Conservation (phyloP, 371 early-diverging fungal species). For the Scutellospora calospora region DNA sequence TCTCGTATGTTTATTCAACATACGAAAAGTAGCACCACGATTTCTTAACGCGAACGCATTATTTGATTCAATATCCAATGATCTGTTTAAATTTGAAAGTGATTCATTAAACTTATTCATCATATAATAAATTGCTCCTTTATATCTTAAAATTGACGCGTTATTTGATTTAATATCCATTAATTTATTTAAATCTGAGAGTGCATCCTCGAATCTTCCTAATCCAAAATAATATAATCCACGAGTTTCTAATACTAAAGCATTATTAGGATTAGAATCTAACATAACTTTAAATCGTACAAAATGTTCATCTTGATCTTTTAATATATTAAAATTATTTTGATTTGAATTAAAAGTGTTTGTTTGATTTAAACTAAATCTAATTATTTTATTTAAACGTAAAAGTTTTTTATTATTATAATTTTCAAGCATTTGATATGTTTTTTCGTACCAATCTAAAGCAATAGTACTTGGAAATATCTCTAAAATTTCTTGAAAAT, state of each 20-base stretch:
- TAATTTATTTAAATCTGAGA: background rate
- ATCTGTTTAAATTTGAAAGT: background rate
- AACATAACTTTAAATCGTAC: background rate
- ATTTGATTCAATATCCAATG: background rate
- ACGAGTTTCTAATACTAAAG: slow-evolving; percentile 12
- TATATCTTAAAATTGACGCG: background rate
- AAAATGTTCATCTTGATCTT: no score
- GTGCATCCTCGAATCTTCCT: background rate
- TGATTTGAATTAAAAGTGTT: no score
- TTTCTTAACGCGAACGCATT: slow-evolving; percentile 22
- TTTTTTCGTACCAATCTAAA: no score
- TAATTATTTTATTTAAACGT: no score
- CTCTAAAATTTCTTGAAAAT: no score
- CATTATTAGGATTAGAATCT: background rate
- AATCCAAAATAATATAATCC: slow-evolving; percentile 21
- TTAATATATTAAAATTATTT: no score
- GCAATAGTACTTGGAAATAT: no score
- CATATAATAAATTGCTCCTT: background rate
- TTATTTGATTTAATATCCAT: slow-evolving; percentile 20
- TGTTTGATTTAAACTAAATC: no score
- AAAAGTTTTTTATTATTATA: no score
- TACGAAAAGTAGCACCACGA: slow-evolving; percentile 29
- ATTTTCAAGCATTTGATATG: no score
- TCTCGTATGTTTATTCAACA: background rate
- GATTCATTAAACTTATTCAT: slow-evolving; percentile 11